phyloP scores from a whole-genome alignment of 2,329 filamentous ascomycete genomes.

The Aureobasidium melanogenum region DNA sequence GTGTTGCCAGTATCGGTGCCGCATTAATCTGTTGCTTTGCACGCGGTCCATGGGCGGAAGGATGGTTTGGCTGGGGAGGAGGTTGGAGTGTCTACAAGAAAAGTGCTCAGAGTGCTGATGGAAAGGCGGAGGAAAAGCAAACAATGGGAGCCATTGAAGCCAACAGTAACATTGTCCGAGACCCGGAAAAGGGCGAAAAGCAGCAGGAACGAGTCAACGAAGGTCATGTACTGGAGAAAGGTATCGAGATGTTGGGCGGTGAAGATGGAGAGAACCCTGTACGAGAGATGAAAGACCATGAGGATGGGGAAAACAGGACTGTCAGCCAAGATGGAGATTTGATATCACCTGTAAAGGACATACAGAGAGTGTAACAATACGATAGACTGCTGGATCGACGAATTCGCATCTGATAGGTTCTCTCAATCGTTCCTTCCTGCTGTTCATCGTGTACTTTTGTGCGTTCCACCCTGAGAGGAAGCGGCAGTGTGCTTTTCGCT shows the following conservation, averaged over 20 bases:
- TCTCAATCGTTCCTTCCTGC: not conserved
- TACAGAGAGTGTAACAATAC: not conserved
- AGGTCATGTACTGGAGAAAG: slow-evolving; percentile 19
- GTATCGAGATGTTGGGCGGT: slow-evolving; percentile 21
- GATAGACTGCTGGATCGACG: too few relatives aligned
- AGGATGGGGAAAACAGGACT: not conserved
- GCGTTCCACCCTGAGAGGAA: not conserved
- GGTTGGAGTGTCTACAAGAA: slow-evolving; percentile 44
- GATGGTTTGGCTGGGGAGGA: slow-evolving; percentile 54
- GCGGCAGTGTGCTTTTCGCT: not conserved
- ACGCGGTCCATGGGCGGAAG: slow-evolving; percentile 47
- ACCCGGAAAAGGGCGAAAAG: not conserved
- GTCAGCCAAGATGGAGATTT: not conserved
- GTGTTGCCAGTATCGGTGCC: slow-evolving; percentile 44
- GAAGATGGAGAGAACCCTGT: slow-evolving; percentile 16
- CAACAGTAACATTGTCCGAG: not conserved
- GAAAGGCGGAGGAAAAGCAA: slow-evolving; percentile 22
- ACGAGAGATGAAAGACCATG: slow-evolving; percentile 1
- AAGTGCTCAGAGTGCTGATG: slow-evolving; percentile 31
- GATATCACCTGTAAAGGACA: not conserved
- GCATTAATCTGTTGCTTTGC: slow-evolving; percentile 37
- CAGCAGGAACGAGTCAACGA: slow-evolving; percentile 20
- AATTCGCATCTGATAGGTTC: not conserved
- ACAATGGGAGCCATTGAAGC: not conserved
- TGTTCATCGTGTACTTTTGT: not conserved